Conservation (phyloP, 257 asterid species). For the Salvia hispanica region DNA sequence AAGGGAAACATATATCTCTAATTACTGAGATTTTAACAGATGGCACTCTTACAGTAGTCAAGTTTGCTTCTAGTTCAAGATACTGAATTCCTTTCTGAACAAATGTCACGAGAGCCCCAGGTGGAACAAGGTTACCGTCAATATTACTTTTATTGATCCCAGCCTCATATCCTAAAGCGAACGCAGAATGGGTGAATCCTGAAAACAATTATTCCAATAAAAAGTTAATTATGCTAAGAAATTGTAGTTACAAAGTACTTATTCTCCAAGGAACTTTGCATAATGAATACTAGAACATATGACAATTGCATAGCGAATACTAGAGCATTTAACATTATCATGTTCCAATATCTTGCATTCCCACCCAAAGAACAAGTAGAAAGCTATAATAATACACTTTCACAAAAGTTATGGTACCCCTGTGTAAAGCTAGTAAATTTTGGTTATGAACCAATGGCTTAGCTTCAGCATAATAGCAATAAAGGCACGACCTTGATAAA, state of each 20-base stretch:
- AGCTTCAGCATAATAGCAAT: neutral
- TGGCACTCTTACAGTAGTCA: slow-evolving; percentile 55
- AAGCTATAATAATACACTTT: too few species aligned
- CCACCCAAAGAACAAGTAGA: neutral
- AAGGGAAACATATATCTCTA: slow-evolving; percentile 26
- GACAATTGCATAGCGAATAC: neutral
- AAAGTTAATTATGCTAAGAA: slow-evolving; percentile 17
- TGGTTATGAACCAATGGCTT: neutral
- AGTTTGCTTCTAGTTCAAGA: slow-evolving; percentile 91
- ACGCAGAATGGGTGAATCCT: slow-evolving; percentile 92
- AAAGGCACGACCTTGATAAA: neutral
- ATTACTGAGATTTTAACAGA: slow-evolving; percentile 10
- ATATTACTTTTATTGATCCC: slow-evolving; percentile 72
- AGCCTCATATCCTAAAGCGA: slow-evolving; percentile 90
- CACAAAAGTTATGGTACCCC: too few species aligned
- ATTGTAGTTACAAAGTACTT: neutral
- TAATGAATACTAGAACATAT: neutral
- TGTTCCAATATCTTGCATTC: neutral
- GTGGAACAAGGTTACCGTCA: slow-evolving; percentile 90
- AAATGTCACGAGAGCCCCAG: slow-evolving; percentile 85
- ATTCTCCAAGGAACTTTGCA: neutral
- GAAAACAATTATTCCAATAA: slow-evolving; percentile 35
- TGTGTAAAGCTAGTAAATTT: neutral
- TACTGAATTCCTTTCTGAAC: slow-evolving; percentile 93
- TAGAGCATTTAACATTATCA: neutral